Evolutionary conservation across 305 asterid genomes (phyloP), one percentile per base, ranked within the genome.

Genomic region (Fraxinus latifolia): DNA sequence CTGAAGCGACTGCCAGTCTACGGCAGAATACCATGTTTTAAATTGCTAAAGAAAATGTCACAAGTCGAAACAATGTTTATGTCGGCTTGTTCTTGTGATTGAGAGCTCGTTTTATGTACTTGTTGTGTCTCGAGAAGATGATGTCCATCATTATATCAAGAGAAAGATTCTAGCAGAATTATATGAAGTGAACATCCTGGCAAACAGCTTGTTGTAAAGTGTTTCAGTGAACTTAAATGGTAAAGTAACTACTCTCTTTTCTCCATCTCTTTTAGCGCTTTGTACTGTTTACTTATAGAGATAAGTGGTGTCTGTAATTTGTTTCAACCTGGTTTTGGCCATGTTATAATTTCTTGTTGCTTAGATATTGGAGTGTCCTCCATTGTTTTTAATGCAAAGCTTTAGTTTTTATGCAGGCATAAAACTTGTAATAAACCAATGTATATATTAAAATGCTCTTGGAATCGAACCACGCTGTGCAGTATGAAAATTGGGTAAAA

Each of bases 1-100:
- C 95, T 4, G 95, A 93, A 85, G 88, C 94, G 78, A 93, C 94
- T 7, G 92, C 95, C 78, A 90, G 80, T 80, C 87, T 92, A 83
- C 88, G 86, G 62, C 87, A 78, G 75, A 85, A 86, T 86, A 84
- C 82, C 9, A 8, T 82, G 37, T 76, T 76, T 50, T 87, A 71
- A 77, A 78, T 70, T 60, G 44, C 31, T 5, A 17, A n/a, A 29
- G 7, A 29, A 50, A 50, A n/a, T 50, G 29, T 21, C 14, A 25
- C 70, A 21, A 60, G 31, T 21, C 14, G 1, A 62, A 21, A 27
- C 74, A 12, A 25, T 11, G 74, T 27, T 67, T 67, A 67, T 67
- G 36, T 27, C 7, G 19, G 74, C 74, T 67, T 3, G 17, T 67
- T 60, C 70, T 19, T 60, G 70, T 17, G 70, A 60, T 60, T 60